Conservation (phyloP, 2,329 filamentous ascomycete species). For the Xylaria sp. region DNA sequence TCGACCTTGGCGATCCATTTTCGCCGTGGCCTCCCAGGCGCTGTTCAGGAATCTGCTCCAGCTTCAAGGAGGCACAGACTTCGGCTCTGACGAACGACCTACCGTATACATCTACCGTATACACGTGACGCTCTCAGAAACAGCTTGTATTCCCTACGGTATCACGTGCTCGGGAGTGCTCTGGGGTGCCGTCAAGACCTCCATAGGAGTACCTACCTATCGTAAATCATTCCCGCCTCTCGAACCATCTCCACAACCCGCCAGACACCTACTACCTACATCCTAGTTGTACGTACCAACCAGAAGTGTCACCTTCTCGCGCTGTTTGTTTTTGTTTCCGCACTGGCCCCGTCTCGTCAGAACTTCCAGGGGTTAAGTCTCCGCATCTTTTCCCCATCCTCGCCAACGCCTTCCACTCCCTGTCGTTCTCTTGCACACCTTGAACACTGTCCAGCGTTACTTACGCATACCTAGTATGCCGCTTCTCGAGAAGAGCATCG, state of each 20-base stretch:
- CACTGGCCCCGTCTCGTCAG: not conserved
- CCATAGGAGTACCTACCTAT: not conserved
- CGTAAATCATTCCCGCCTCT: not conserved
- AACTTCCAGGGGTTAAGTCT: not conserved
- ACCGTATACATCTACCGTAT: too few species aligned
- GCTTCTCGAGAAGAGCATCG: not conserved
- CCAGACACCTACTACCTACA: too few species aligned
- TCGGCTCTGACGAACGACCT: not conserved
- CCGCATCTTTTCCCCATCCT: not conserved
- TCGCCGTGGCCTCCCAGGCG: not conserved
- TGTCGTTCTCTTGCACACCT: not conserved
- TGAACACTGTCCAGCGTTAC: not conserved
- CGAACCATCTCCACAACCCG: not conserved
- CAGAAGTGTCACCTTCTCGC: not conserved
- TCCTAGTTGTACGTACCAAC: not conserved
- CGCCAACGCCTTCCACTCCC: not conserved
- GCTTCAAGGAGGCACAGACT: not conserved
- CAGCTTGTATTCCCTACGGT: not conserved
- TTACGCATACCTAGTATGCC: not conserved
- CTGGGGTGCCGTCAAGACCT: too few species aligned
- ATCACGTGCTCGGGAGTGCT: not conserved
- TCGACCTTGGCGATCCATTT: not conserved
- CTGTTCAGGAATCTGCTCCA: not conserved
- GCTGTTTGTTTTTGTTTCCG: not conserved
- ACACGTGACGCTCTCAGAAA: not conserved